Conservation (phyloP, 2,329 filamentous ascomycete species). For the Cladobotryum mycophilum region DNA sequence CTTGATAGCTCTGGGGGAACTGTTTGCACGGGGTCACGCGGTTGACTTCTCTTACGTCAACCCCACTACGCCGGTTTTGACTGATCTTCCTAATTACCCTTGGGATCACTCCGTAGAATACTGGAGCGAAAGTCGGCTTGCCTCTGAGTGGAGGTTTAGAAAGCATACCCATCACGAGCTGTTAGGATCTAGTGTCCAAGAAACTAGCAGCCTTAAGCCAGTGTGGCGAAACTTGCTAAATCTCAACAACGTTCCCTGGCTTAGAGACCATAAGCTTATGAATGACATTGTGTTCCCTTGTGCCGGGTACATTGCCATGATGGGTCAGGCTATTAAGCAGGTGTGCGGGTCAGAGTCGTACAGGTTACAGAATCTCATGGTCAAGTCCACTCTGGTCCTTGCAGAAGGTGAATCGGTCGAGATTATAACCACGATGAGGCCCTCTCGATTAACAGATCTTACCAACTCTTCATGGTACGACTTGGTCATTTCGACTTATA, state of each 20-base stretch:
- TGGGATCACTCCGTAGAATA: constrained; percentile 17
- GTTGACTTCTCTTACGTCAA: background rate
- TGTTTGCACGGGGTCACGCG: background rate
- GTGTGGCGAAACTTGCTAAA: constrained; percentile 35
- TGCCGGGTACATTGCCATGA: constrained; percentile 39
- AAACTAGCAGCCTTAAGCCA: constrained; percentile 27
- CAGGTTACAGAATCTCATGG: constrained; percentile 8
- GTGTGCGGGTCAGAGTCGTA: constrained; percentile 3
- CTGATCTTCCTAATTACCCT: constrained; percentile 18
- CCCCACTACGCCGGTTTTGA: background rate
- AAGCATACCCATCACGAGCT: constrained; percentile 22
- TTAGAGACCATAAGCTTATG: constrained; percentile 36
- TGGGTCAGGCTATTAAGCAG: constrained; percentile 31
- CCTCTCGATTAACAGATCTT: constrained; percentile 5
- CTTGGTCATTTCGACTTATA: constrained; percentile 11
- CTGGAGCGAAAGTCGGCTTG: constrained; percentile 17
- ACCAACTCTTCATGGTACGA: constrained; percentile 14
- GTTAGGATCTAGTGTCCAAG: constrained; percentile 22
- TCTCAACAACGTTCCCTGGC: constrained; percentile 35
- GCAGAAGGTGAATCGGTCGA: constrained; percentile 9
- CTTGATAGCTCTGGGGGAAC: constrained; percentile 1
- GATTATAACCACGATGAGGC: constrained; percentile 12
- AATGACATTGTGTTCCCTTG: constrained; percentile 35
- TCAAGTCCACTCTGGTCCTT: constrained; percentile 11
- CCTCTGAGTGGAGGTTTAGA: constrained; percentile 19